Conservation (phyloP, 2,329 filamentous ascomycete genomes). For the Fusarium verticillioides region DNA sequence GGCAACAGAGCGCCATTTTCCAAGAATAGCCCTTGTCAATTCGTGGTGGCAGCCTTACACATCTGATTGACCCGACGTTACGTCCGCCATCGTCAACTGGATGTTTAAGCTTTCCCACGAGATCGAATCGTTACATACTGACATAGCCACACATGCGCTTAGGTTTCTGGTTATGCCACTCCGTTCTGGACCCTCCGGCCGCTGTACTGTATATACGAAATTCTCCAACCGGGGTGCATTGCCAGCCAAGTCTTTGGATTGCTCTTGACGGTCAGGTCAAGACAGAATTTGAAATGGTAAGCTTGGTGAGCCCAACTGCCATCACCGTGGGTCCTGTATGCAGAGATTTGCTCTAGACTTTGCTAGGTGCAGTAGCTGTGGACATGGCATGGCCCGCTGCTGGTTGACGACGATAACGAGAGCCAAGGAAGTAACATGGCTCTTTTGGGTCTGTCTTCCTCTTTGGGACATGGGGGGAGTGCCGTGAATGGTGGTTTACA, state of each 20-base stretch:
- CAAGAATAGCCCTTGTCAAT: conserved; percentile 43
- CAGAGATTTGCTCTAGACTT: conserved; percentile 31
- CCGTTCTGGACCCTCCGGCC: background rate
- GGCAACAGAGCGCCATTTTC: conserved; percentile 32
- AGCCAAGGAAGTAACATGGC: conserved; percentile 26
- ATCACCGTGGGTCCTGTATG: conserved; percentile 28
- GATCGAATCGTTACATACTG: conserved; percentile 37
- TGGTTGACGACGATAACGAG: conserved; percentile 34
- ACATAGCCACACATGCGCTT: conserved; percentile 33
- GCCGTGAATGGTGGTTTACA: conserved; percentile 26
- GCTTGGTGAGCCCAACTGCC: conserved; percentile 26
- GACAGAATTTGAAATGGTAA: conserved; percentile 18
- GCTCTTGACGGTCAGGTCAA: conserved; percentile 1
- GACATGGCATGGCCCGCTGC: conserved; percentile 18
- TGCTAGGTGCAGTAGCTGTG: conserved; percentile 31
- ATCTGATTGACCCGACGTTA: conserved; percentile 16
- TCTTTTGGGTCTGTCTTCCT: conserved; percentile 31
- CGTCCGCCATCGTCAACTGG: conserved; percentile 23
- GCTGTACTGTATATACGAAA: background rate
- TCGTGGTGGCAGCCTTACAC: conserved; percentile 20
- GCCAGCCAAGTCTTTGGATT: conserved; percentile 25
- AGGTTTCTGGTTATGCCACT: conserved; percentile 11
- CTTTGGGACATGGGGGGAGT: conserved; percentile 36
- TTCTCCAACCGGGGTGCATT: conserved; percentile 21
- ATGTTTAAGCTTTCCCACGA: conserved; percentile 35